Evolutionary conservation across 2,329 filamentous ascomycete species (phyloP).

Genomic region (Colletotrichum cuscutae): DNA sequence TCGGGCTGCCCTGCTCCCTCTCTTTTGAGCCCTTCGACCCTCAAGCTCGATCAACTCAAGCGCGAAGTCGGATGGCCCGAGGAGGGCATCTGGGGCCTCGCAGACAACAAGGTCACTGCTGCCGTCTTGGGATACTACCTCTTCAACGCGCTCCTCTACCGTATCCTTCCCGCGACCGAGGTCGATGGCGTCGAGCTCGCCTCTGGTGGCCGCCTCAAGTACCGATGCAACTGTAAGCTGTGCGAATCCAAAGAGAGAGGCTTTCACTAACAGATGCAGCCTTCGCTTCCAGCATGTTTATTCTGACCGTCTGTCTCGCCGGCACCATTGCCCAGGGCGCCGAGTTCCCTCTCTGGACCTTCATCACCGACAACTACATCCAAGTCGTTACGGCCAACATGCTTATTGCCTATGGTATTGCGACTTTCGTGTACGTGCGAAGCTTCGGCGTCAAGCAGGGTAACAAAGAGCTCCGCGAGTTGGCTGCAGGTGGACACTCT

Average conservation of each 20-base stretch:
- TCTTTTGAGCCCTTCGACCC: constrained; percentile 75
- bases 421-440: constrained; percentile 82
- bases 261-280: constrained; percentile 58
- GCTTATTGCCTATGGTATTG: constrained; percentile 76
- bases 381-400: constrained; percentile 88
- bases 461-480: constrained; percentile 77
- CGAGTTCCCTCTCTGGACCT: constrained; percentile 89
- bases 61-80: constrained; percentile 83
- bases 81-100: constrained; percentile 75
- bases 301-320: constrained; percentile 74
- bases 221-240: constrained; percentile 78
- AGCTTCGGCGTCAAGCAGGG: constrained; percentile 86
- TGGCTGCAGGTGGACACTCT: constrained; percentile 83
- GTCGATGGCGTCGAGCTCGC: constrained; percentile 76
- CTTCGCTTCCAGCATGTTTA: constrained; percentile 79
- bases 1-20: constrained; percentile 91
- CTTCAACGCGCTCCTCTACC: constrained; percentile 78
- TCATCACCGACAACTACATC: constrained; percentile 90
- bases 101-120: constrained; percentile 74
- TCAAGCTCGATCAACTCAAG: constrained; percentile 80
- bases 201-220: constrained; percentile 80
- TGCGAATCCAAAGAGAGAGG: background rate
- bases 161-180: constrained; percentile 79
- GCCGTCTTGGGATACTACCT: constrained; percentile 82
- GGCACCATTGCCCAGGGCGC: constrained; percentile 83